Percentiles rank a stretch among this genome's conserved stretches.
Evolutionary conservation across 1,284 basidiomycete genomes (phyloP).

Genomic region (Heterobasidion irregulare): DNA sequence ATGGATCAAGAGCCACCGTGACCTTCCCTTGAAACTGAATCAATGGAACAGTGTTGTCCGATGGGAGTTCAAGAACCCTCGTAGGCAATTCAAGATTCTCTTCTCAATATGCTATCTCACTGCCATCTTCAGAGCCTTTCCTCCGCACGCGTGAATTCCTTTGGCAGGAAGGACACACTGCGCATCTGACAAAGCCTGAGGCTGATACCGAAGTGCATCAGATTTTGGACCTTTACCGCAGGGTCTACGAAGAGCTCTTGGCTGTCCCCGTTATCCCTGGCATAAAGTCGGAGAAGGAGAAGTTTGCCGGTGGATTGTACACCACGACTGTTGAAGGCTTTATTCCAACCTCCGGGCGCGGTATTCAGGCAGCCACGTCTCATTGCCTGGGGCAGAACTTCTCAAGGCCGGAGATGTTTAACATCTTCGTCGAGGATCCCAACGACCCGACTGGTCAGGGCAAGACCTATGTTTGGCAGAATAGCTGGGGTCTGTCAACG

Average conservation of each 20-base stretch:
- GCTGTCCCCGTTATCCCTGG: conserved; percentile 97
- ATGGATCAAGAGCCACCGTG: conserved; percentile 97
- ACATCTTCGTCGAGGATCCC: conserved; percentile 95
- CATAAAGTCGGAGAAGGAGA: conserved; percentile 98
- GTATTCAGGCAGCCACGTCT: conserved; percentile 97
- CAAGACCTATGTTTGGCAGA: conserved; percentile 91
- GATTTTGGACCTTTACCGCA: conserved; percentile 94
- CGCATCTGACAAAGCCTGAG: conserved; percentile 82
- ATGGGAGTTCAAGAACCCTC: conserved; percentile 99
- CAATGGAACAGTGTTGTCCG: conserved; percentile 99
- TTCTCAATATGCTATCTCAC: background rate
- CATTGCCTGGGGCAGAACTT: conserved; percentile 99
- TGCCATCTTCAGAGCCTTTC: conserved; percentile 72
- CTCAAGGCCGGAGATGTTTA: conserved; percentile 93
- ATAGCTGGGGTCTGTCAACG: conserved; percentile 98
- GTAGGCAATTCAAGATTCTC: conserved; percentile 26
- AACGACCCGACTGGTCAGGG: conserved; percentile 58
- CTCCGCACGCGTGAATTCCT: conserved; percentile 98
- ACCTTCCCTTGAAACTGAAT: conserved; percentile 95
- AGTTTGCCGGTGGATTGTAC: conserved; percentile 97
- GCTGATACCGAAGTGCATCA: conserved; percentile 89
- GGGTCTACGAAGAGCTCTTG: conserved; percentile 95
- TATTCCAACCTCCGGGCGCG: conserved; percentile 93
- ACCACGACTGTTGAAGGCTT: conserved; percentile 99
- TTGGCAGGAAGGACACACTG: conserved; percentile 99